Conservation (phyloP, 441 rosid species). For the Syzygium malaccense region DNA sequence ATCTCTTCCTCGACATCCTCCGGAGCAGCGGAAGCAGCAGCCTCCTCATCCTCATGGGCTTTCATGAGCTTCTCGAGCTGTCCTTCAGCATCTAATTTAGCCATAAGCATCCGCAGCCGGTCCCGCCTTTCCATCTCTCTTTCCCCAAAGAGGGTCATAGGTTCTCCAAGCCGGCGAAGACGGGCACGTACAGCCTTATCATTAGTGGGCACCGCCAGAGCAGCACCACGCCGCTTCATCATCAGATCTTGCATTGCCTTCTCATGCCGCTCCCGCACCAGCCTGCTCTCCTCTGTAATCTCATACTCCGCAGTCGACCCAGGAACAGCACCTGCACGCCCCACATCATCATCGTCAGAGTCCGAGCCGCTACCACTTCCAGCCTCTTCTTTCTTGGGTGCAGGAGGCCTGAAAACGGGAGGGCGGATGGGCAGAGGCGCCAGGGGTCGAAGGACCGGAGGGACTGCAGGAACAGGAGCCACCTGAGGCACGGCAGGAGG, state of each 20-base stretch:
- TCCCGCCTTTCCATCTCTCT: constrained; percentile 95
- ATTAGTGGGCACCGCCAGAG: constrained; percentile 90
- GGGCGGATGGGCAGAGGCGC: constrained; percentile 47
- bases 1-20: constrained; percentile 56
- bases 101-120: constrained; percentile 79
- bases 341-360: constrained; percentile 38
- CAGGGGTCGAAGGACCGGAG: constrained; percentile 40
- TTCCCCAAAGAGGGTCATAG: constrained; percentile 90
- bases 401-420: constrained; percentile 38
- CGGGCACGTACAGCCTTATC: constrained; percentile 85
- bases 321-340: constrained; percentile 1
- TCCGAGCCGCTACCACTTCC: constrained; percentile 40
- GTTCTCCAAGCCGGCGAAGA: constrained; percentile 80
- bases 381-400: constrained; percentile 45
- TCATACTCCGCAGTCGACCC: constrained; percentile 31
- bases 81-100: constrained; percentile 68
- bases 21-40: constrained; percentile 28
- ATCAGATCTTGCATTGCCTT: constrained; percentile 73
- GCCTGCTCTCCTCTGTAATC: constrained; percentile 61
- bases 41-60: constrained; percentile 85
- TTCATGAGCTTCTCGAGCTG: constrained; percentile 73
- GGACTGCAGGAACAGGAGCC: constrained; percentile 49
- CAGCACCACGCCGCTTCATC: constrained; percentile 83
- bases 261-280: constrained; percentile 73
- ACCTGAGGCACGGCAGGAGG: constrained; percentile 34